phyloP scores from a whole-genome alignment of 2,329 filamentous ascomycete genomes.

The Penicillium concentricum region DNA sequence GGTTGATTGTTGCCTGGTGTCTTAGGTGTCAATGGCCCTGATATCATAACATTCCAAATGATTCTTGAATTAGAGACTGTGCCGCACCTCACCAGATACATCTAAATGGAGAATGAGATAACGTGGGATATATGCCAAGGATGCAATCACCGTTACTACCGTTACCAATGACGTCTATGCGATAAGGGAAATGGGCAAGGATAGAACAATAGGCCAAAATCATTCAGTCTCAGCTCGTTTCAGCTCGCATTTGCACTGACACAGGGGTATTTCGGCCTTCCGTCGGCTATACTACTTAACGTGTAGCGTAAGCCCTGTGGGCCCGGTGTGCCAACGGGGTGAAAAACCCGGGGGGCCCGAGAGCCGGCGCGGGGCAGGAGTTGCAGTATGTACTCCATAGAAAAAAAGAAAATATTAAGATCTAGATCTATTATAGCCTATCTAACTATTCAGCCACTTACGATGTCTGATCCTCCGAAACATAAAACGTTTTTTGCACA shows the following conservation, averaged over 20 bases:
- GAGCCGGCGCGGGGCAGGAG: neutral
- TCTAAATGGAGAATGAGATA: neutral
- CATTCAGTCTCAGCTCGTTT: neutral
- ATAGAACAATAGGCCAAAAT: neutral
- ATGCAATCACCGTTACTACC: neutral
- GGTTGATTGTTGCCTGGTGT: no score
- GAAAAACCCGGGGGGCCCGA: neutral
- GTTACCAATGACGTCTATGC: neutral
- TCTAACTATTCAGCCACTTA: neutral
- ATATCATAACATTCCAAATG: no score
- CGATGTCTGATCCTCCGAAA: constrained; percentile 26
- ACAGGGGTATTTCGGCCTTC: neutral
- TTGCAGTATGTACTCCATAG: neutral
- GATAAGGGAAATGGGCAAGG: neutral
- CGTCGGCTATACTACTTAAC: neutral
- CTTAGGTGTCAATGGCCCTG: no score
- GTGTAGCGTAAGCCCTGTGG: neutral
- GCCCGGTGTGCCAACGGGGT: neutral
- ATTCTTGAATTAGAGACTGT: neutral
- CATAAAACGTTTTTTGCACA: constrained; percentile 36
- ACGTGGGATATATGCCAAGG: no score
- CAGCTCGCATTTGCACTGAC: neutral
- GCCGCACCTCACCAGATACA: neutral
- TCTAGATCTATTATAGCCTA: neutral
- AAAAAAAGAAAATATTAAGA: neutral